Percentiles rank a stretch among this genome's conserved stretches.
Conservation (phyloP, 2,329 filamentous ascomycete genomes). For the Trichoderma brevicompactum region DNA sequence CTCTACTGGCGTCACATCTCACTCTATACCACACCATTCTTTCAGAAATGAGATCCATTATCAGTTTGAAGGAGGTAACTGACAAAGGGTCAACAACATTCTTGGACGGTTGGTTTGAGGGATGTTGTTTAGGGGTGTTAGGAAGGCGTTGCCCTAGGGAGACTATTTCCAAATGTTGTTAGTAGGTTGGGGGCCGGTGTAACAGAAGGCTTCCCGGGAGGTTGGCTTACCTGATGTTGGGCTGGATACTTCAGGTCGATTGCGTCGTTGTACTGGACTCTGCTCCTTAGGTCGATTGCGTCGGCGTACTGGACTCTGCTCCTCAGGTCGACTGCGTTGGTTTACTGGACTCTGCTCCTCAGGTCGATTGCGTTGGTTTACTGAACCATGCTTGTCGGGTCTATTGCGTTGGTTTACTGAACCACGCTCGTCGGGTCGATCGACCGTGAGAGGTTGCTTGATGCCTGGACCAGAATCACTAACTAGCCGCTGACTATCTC, state of each 20-base stretch:
- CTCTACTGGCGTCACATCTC: conserved; percentile 31
- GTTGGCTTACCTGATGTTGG: not conserved
- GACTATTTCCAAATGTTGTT: not conserved
- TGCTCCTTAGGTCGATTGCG: conserved; percentile 7
- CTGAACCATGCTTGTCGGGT: not conserved
- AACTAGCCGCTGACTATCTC: not conserved
- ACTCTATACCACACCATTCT: conserved; percentile 33
- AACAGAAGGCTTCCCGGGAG: not conserved
- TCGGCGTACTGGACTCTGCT: conserved; percentile 3
- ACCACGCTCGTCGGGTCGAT: conserved; percentile 10
- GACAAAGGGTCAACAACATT: not conserved
- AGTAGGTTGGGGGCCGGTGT: not conserved
- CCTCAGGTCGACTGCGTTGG: conserved; percentile 12
- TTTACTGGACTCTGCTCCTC: conserved; percentile 6
- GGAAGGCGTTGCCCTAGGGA: not conserved
- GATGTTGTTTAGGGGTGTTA: not conserved
- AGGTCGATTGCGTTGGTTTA: conserved; percentile 2
- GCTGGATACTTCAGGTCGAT: not conserved
- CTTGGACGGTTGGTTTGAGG: not conserved
- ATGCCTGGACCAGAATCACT: not conserved
- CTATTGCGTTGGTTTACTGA: not conserved
- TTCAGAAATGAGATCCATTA: conserved; percentile 36
- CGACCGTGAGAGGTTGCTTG: conserved; percentile 11
- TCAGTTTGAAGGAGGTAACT: conserved; percentile 22
- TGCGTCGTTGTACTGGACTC: conserved; percentile 2